These are phyloP conservation scores for Blastomyces emzantsi DNA, from an alignment of 2,329 filamentous ascomycete species.

Conservation along the genomic window DNA sequence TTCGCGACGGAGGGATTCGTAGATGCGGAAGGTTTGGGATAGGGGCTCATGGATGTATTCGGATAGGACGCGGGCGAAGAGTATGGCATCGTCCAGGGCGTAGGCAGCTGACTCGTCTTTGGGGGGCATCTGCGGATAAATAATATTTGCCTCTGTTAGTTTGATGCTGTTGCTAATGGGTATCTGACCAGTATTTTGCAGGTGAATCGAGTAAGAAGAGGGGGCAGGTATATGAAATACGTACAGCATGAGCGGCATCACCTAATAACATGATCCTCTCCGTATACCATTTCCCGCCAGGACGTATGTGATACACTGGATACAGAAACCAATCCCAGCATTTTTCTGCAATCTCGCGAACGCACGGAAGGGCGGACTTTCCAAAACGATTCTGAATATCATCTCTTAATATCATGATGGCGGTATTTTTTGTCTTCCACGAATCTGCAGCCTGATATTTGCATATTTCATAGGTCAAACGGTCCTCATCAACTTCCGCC, in stretches of 20 bases:
- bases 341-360: conserved; percentile 30
- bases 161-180: not conserved
- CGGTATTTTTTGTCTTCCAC: conserved; percentile 27
- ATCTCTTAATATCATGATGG: conserved; percentile 27
- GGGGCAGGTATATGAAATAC: conserved; percentile 13
- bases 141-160: not conserved
- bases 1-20: conserved; percentile 31
- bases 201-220: not conserved
- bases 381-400: conserved; percentile 33
- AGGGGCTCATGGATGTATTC: conserved; percentile 28
- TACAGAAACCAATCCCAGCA: conserved; percentile 36
- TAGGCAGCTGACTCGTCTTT: conserved; percentile 39
- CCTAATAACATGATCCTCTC: conserved; percentile 37
- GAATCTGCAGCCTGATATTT: conserved; percentile 11
- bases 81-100: conserved; percentile 38
- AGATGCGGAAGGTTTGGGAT: conserved; percentile 28
- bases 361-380: conserved; percentile 27
- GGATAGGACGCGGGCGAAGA: conserved; percentile 34
- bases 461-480: conserved; percentile 20
- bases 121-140: conserved; percentile 36
- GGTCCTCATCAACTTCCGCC: conserved; percentile 28
- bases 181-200: not conserved
- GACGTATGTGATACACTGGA: conserved; percentile 36
- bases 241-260: conserved; percentile 41
- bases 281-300: conserved; percentile 32